Conservation (phyloP, 2,329 filamentous ascomycete genomes). For the Arthrobotrys sinensis region DNA sequence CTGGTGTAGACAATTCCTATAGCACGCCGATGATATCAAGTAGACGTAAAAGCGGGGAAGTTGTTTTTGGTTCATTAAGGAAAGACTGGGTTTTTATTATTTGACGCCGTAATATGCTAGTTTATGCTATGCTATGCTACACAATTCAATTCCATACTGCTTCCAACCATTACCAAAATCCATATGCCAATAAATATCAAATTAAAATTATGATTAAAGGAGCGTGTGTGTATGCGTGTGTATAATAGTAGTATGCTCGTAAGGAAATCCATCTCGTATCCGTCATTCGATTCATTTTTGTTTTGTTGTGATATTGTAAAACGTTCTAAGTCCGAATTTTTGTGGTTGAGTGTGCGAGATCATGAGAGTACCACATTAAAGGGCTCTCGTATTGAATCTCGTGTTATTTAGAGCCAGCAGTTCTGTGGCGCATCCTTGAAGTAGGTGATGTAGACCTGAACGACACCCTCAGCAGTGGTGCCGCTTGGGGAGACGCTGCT, state of each 20-base stretch:
- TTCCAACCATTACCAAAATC: conserved; percentile 27
- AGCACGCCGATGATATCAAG: neutral
- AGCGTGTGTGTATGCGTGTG: conserved; percentile 8
- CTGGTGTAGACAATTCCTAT: neutral
- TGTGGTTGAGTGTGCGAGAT: neutral
- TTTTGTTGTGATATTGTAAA: neutral
- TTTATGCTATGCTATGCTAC: conserved; percentile 40
- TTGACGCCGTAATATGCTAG: conserved; percentile 46
- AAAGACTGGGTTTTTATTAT: conserved; percentile 41
- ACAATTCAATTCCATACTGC: conserved; percentile 15
- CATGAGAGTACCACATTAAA: conserved; percentile 11
- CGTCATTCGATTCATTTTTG: conserved; percentile 6
- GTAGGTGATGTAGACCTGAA: conserved; percentile 13
- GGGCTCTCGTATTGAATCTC: conserved; percentile 11
- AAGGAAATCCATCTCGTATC: conserved; percentile 34
- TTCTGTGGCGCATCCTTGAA: neutral
- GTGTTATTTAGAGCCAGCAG: conserved; percentile 1
- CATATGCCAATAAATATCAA: conserved; percentile 10
- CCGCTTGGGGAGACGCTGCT: conserved; percentile 21
- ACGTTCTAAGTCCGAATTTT: neutral
- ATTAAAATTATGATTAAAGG: conserved; percentile 41
- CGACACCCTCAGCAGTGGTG: neutral
- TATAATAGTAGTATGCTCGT: conserved; percentile 20
- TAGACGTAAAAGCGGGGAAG: neutral
- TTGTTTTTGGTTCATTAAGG: conserved; percentile 24